Base-by-base conservation (phyloP, 352 stramenopile species). In the Plasmopara muralis region DNA sequence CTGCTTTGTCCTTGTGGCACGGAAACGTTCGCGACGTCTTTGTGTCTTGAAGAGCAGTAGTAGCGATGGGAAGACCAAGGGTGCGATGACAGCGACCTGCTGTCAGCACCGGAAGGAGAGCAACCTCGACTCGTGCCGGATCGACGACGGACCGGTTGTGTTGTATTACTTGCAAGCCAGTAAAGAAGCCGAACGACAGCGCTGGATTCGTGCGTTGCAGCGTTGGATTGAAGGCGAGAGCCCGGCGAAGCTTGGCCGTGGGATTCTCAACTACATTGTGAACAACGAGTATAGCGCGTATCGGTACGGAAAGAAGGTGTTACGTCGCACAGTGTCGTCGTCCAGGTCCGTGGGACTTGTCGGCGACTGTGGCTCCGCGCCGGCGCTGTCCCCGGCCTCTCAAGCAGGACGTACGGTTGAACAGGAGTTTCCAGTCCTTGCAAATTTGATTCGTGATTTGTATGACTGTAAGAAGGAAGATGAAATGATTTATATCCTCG, bases 401-500 rank as follows among this genome's bases (percentile, higher is more conserved):
- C 55, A 72, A 20, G 76, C 77, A 18, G 82, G 74, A 40, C 73
- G 79, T 15, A 59, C 59, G 6, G 66, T 93, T 6, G 77, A 88
- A 43, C 69, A 84, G 61, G 77, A 89, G 7, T 84, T 88, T 43
- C 64, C 79, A 0, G 73, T 93, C 35, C 69, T 93, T 1, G 75
- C 81, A 6, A 86, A 80, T 29, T 58, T 93, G 47, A 74, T 93
- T 31, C 77, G 82, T 5, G 79, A 90, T 42, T 70, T 93, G 64
- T 49, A 90, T 57, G 80, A 83, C 52, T 88, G 75, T 47, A 68
- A 81, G 37, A 60, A 79, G 15, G 75, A 83, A 44, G 71, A 87
- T 52, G 82, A 89, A 44, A 84, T 93, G 74, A 77, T 93, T 39
- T 89, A 87, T 57, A 87, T 93, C 34, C 46, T 93, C 39, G 82